A percentile compares a stretch with the other conserved stretches of the same genome.
Evolutionary conservation across 164 flowering plant genomes (phyloP).

Genomic region (Vitis cinerea): DNA sequence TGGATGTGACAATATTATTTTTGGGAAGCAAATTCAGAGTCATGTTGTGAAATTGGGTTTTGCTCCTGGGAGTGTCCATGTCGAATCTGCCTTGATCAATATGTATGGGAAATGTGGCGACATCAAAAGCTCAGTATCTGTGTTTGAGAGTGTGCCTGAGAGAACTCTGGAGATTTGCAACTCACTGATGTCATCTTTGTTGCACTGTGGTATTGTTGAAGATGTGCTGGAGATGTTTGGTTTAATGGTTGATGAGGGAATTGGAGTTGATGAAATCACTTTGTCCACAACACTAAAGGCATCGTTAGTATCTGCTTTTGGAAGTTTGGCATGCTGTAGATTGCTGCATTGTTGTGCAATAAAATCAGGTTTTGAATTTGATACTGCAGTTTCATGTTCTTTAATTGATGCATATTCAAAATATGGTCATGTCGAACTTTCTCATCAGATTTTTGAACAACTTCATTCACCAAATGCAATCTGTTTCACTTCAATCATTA

Average conservation of each 20-base stretch:
- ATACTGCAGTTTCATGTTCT: conserved; percentile 54
- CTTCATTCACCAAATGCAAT: conserved; percentile 45
- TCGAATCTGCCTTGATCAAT: conserved; percentile 68
- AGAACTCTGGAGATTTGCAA: conserved; percentile 57
- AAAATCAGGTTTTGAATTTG: conserved; percentile 52
- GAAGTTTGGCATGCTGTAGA: conserved; percentile 30
- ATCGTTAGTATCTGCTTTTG: conserved; percentile 31
- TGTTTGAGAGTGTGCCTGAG: conserved; percentile 36
- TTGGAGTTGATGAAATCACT: conserved; percentile 57
- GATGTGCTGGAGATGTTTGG: conserved; percentile 65
- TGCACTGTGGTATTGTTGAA: conserved; percentile 39
- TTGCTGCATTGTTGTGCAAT: conserved; percentile 53
- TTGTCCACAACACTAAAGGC: conserved; percentile 64
- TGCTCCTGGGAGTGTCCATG: conserved; percentile 37
- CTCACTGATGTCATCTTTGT: conserved; percentile 61
- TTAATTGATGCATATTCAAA: conserved; percentile 70
- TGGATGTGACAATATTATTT: conserved; percentile 23
- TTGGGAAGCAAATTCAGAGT: conserved; percentile 64
- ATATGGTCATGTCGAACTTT: conserved; percentile 45
- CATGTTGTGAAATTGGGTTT: conserved; percentile 53
- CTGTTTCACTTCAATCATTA: conserved; percentile 67
- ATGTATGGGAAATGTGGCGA: conserved; percentile 78
- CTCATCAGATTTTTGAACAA: conserved; percentile 40
- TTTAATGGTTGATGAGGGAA: conserved; percentile 60
- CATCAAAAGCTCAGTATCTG: conserved; percentile 40